Evolutionary conservation across 768 basidiomycete genomes (phyloP).

Genomic region (Boletus rubroflammeus): DNA sequence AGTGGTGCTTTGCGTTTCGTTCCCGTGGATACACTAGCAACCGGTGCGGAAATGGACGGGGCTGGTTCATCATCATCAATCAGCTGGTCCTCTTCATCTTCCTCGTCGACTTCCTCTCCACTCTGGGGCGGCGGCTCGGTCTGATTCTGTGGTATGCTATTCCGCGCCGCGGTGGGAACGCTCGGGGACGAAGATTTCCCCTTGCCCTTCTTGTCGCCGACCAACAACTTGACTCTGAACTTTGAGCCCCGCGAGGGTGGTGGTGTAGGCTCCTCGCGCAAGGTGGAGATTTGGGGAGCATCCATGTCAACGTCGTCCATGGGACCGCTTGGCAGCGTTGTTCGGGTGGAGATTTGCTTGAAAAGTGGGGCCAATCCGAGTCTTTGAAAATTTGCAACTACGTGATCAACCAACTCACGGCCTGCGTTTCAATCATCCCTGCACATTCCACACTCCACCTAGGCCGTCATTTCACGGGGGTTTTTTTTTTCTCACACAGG

Average conservation of each 20-base stretch:
- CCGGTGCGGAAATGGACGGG: conserved; percentile 26
- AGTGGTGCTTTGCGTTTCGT: conserved; percentile 49
- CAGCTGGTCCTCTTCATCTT: conserved; percentile 75
- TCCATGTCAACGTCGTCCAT: conserved; percentile 63
- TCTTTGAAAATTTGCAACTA: neutral
- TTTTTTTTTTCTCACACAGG: conserved; percentile 17
- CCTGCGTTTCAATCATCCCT: neutral
- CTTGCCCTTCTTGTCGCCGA: conserved; percentile 42
- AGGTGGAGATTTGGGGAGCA: conserved; percentile 77
- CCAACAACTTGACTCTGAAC: conserved; percentile 48
- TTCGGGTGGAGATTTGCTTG: neutral
- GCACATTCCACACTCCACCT: conserved; percentile 1
- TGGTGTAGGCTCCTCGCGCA: conserved; percentile 69
- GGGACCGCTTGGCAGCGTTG: neutral
- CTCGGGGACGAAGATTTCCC: conserved; percentile 35
- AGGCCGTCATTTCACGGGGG: conserved; percentile 1
- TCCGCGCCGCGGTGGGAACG: conserved; percentile 18
- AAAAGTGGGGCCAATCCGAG: neutral
- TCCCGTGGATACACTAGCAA: conserved; percentile 31
- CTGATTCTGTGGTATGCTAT: conserved; percentile 17
- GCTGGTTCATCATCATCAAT: conserved; percentile 60
- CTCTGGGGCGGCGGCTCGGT: conserved; percentile 19
- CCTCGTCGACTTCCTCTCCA: conserved; percentile 57
- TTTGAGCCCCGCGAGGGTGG: conserved; percentile 47
- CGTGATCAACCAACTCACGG: conserved; percentile 1